Base-by-base conservation (phyloP, 768 basidiomycete genomes). In the Agrocybe chaxingu region DNA sequence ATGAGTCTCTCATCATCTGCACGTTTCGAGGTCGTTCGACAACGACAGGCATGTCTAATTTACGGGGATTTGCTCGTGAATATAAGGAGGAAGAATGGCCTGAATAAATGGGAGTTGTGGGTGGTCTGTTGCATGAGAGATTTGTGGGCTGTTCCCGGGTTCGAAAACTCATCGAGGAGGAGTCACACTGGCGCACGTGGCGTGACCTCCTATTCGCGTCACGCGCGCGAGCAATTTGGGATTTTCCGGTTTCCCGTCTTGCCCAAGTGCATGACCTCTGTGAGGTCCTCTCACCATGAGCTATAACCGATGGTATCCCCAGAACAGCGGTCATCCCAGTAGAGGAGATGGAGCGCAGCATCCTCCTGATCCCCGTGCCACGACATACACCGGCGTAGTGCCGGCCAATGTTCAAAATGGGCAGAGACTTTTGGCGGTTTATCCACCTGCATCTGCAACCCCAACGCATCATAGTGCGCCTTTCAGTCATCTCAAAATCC, bases 401-500 rank as follows among this genome's bases (percentile, higher is more conserved):
- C 58, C 73, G 33, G 77, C 82, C 63, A 71, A 82, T 4, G 82
- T 83, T 3, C 82, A 87, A 44, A 81, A 83, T 64, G 82, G 86
- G 2, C 87, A 88, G 54, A 68, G 77, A 46, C 66, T 91, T 19
- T 73, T 88, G 41, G 78, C 81, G 3, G 72, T 78, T 32, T 91
- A 89, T 64, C 86, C 89, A 35, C 76, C 85, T 59, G 85, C 85
- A 35, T 89, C 88, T 52, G 83, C 85, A 24, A 87, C 84, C 3
- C 87, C 88, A n/a, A 79, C 87, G 7, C 74, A 81, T 34, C 89
- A 91, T 61, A 87, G 89, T 88, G 61, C 54, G 68, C 58, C 39
- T 32, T 40, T 35, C 13, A 8, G 37, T 54, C 30, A 13, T 30
- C 18, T 42, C 11, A 16, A 29, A 41, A 29, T 19, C 30, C 8